phyloP scores from a whole-genome alignment of 371 early-diverging fungal genomes.

The Mucor piriformis region DNA sequence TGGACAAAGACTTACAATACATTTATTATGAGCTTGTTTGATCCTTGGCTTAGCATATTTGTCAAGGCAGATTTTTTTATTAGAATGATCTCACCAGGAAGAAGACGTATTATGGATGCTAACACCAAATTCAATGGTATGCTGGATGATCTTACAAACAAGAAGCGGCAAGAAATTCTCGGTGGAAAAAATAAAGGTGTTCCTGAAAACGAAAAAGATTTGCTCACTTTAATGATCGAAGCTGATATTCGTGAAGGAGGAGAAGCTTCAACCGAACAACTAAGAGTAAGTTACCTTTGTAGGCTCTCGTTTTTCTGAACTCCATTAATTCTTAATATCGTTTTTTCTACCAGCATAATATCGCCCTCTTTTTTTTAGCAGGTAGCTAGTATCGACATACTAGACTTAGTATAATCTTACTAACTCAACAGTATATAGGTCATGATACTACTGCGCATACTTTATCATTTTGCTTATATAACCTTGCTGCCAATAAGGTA shows the following conservation, averaged over 20 bases:
- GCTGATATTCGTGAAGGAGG: slow-evolving; percentile 29
- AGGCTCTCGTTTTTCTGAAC: not conserved
- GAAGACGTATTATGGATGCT: slow-evolving; percentile 4
- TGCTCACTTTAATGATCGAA: slow-evolving; percentile 44
- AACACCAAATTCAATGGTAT: slow-evolving; percentile 11
- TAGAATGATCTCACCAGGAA: slow-evolving; percentile 4
- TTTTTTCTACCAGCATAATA: slow-evolving; percentile 10
- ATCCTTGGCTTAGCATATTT: slow-evolving; percentile 16
- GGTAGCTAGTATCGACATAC: not conserved
- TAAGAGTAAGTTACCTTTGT: slow-evolving; percentile 14
- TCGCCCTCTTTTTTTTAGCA: slow-evolving; percentile 21
- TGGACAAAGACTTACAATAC: slow-evolving; percentile 34
- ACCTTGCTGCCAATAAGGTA: slow-evolving; percentile 23
- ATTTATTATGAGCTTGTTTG: slow-evolving; percentile 14
- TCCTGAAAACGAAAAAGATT: slow-evolving; percentile 48
- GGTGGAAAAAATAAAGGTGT: not conserved
- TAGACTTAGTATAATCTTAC: not conserved
- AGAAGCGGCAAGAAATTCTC: slow-evolving; percentile 13
- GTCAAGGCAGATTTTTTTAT: slow-evolving; percentile 13
- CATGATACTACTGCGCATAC: slow-evolving; percentile 30
- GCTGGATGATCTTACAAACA: slow-evolving; percentile 8
- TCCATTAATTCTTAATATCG: not conserved
- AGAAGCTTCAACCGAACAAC: slow-evolving; percentile 18
- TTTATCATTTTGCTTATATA: slow-evolving; percentile 30
- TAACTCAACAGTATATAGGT: not conserved